phyloP scores from a whole-genome alignment of 345 rosid species.

The Cardiospermum halicacabum region DNA sequence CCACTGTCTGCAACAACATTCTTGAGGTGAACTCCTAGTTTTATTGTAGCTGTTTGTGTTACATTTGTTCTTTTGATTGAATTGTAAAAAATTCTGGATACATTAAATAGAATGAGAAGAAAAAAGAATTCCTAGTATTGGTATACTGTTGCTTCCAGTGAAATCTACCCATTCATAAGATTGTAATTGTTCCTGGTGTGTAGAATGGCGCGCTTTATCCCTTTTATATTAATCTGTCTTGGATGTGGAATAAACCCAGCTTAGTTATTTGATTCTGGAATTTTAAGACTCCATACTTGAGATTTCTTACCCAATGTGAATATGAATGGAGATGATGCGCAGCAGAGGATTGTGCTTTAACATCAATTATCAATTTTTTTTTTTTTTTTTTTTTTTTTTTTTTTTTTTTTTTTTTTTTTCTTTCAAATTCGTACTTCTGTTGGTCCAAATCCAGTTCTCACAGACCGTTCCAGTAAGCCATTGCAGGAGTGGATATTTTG shows the following conservation, averaged over 20 bases:
- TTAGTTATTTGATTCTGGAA: background rate
- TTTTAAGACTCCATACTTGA: no score
- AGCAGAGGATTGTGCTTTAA: background rate
- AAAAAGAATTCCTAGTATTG: background rate
- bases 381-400: no score
- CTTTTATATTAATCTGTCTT: conserved; percentile 12
- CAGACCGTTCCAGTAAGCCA: background rate
- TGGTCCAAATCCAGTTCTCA: background rate
- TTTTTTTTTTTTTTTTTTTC: no score
- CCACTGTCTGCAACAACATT: conserved; percentile 78
- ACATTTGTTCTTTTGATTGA: conserved; percentile 35
- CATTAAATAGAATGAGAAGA: background rate
- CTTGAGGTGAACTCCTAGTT: conserved; percentile 88
- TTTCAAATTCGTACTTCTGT: conserved; percentile 1
- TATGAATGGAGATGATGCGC: background rate
- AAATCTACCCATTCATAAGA: conserved; percentile 4
- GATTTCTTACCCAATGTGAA: background rate
- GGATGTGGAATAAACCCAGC: no score
- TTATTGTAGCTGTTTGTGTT: conserved; percentile 29
- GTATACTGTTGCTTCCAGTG: background rate
- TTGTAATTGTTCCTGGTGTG: conserved; percentile 44
- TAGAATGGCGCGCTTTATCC: conserved; percentile 29
- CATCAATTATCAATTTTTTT: no score
- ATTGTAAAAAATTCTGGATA: conserved; percentile 17
- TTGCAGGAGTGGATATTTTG: background rate